Evolutionary conservation across 352 stramenopile species (phyloP).

Genomic region (Phytophthora fragariae): DNA sequence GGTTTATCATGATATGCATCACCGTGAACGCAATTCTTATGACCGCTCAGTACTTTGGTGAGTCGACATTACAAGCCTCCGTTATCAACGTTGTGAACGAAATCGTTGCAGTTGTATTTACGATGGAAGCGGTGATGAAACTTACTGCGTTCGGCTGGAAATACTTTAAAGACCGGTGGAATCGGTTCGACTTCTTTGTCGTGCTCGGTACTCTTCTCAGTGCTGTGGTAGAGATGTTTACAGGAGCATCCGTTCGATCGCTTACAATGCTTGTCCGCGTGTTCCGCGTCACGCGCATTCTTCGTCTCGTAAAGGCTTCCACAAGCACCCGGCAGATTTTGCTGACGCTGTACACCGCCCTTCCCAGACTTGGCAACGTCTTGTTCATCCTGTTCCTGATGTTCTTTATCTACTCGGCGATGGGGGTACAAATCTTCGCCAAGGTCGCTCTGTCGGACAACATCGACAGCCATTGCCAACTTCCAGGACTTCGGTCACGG

Average conservation of each 20-base stretch:
- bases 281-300: conserved; percentile 90
- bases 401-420: conserved; percentile 95
- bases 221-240: conserved; percentile 67
- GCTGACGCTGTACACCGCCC: conserved; percentile 90
- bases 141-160: conserved; percentile 72
- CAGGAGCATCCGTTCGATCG: conserved; percentile 63
- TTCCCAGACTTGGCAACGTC: conserved; percentile 93
- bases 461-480: conserved; percentile 89
- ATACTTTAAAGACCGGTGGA: conserved; percentile 92
- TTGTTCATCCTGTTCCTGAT: conserved; percentile 92
- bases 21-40: conserved; percentile 92
- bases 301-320: conserved; percentile 86
- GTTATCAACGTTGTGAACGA: conserved; percentile 84
- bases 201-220: conserved; percentile 72
- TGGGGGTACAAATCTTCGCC: conserved; percentile 94
- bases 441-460: conserved; percentile 78
- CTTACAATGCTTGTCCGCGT: conserved; percentile 91
- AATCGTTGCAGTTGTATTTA: conserved; percentile 90
- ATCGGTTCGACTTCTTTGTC: conserved; percentile 91
- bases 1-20: conserved; percentile 91
- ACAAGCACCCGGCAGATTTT: conserved; percentile 91
- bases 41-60: conserved; percentile 86
- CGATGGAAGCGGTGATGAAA: conserved; percentile 90
- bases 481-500: conserved; percentile 93
- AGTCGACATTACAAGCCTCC: conserved; percentile 60